These are phyloP conservation scores for Macroventuria anomochaeta DNA, from an alignment of 2,329 filamentous ascomycete species.

Conservation along the genomic window DNA sequence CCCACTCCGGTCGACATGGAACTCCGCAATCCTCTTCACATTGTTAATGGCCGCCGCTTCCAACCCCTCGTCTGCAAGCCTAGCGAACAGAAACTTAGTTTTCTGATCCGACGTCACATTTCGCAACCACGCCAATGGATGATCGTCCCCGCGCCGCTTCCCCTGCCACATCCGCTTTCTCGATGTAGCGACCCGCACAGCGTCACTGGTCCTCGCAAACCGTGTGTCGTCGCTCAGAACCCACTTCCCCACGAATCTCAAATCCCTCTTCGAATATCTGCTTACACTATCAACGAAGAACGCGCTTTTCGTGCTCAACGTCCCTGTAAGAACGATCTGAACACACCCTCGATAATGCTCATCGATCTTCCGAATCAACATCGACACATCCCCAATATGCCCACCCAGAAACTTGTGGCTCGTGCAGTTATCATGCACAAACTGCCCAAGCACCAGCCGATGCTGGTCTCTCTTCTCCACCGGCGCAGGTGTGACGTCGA, in stretches of 20 bases:
- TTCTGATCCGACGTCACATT: neutral
- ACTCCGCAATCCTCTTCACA: neutral
- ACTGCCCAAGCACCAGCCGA: neutral
- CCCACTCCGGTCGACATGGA: neutral
- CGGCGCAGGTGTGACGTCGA: conserved; percentile 10
- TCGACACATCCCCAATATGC: neutral
- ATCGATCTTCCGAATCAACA: neutral
- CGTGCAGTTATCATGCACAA: neutral
- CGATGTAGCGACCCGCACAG: neutral
- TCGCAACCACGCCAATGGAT: neutral
- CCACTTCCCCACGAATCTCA: conserved; percentile 1
- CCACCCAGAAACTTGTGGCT: neutral
- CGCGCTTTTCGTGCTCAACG: neutral
- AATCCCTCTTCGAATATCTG: neutral
- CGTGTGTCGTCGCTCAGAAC: neutral
- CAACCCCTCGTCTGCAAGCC: neutral
- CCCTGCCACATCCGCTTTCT: neutral
- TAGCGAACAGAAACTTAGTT: neutral
- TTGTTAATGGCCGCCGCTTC: neutral
- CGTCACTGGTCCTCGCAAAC: neutral
- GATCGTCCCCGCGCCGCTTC: neutral
- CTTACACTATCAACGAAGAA: neutral
- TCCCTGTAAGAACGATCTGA: neutral
- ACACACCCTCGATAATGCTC: neutral
- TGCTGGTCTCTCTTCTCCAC: neutral